phyloP scores from a whole-genome alignment of 2,329 filamentous ascomycete genomes.

The Thermothelomyces thermophilus region DNA sequence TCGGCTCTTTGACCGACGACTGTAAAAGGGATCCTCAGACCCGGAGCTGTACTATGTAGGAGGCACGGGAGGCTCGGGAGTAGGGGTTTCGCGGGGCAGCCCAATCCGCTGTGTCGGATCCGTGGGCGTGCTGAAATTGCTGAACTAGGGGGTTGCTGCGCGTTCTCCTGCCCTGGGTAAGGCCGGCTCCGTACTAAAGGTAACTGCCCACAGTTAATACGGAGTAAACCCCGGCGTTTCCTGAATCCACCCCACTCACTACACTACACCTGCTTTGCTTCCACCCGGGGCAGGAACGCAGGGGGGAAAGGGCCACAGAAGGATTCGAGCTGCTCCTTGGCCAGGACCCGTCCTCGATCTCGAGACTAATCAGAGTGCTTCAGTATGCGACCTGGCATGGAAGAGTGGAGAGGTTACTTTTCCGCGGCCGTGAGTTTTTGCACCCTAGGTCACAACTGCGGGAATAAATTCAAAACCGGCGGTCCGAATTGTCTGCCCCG shows the following conservation, averaged over 20 bases:
- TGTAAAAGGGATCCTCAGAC: too few relatives aligned
- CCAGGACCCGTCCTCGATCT: too few relatives aligned
- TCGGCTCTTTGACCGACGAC: background rate
- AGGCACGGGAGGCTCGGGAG: background rate
- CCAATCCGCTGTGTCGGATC: constrained; percentile 5
- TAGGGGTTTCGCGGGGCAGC: background rate
- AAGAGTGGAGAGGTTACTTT: background rate
- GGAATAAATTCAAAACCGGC: background rate
- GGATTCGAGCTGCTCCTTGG: background rate
- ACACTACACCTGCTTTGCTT: background rate
- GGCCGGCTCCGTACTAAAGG: too few relatives aligned
- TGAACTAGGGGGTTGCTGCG: too few relatives aligned
- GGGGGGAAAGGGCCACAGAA: background rate
- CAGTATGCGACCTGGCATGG: too few relatives aligned
- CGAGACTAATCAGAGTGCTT: too few relatives aligned
- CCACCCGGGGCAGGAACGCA: background rate
- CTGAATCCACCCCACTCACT: too few relatives aligned
- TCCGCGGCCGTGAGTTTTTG: too few relatives aligned
- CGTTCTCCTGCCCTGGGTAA: too few relatives aligned
- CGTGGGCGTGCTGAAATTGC: background rate
- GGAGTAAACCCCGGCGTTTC: background rate
- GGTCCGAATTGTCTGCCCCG: background rate
- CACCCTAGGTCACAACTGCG: too few relatives aligned
- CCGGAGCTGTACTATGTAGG: background rate
- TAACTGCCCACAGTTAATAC: too few relatives aligned